phyloP scores from a whole-genome alignment of 208 protist species.

The Acanthamoeba sp. region DNA sequence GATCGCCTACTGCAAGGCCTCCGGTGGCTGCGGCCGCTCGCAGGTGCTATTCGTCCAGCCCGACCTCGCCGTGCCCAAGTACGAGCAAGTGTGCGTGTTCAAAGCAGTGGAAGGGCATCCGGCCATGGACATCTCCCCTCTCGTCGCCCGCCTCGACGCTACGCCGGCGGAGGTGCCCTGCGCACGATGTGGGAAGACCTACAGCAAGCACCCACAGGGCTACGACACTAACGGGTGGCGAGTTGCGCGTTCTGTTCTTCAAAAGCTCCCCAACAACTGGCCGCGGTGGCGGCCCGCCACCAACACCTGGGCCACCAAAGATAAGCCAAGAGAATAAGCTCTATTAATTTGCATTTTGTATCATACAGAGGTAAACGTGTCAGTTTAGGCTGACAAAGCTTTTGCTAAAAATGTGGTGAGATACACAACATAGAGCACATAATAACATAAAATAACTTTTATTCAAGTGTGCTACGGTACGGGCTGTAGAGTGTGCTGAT shows the following conservation, averaged over 20 bases:
- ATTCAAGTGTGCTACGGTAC: no score
- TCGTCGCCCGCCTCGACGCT: background rate
- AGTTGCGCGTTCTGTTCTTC: background rate
- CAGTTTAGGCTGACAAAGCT: no score
- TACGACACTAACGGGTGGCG: conserved; percentile 60
- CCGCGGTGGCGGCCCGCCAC: conserved; percentile 1
- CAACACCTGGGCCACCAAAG: background rate
- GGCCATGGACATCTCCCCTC: background rate
- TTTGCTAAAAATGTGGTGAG: no score
- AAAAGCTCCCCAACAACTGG: background rate
- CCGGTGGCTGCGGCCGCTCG: conserved; percentile 45
- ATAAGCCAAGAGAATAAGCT: no score
- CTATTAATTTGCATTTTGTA: no score
- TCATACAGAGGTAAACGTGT: no score
- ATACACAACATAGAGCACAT: no score
- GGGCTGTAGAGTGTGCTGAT: no score
- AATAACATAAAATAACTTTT: no score
- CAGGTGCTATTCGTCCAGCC: conserved; percentile 51
- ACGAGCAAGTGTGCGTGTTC: conserved; percentile 19
- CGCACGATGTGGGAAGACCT: background rate
- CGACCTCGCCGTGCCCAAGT: conserved; percentile 21
- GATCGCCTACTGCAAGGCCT: conserved; percentile 14
- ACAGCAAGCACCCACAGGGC: background rate
- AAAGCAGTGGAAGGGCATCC: background rate
- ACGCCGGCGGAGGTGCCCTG: background rate